phyloP scores from a whole-genome alignment of 768 basidiomycete species.

The Mycena crocata region DNA sequence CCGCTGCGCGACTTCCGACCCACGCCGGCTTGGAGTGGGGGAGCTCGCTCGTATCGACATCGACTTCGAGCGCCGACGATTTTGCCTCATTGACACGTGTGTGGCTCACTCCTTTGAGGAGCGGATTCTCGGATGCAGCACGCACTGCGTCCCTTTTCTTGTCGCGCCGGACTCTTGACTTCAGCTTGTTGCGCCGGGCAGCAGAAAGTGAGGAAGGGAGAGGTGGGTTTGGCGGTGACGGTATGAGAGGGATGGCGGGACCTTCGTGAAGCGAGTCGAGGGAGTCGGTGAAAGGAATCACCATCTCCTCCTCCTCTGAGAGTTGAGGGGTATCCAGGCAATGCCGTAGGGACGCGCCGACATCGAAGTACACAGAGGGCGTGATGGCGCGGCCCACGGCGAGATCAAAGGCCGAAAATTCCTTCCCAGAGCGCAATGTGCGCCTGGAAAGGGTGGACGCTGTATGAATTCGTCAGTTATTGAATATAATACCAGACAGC shows the following conservation, averaged over 20 bases:
- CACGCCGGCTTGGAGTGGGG: conserved; percentile 22
- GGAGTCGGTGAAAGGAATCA: not conserved
- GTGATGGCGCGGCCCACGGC: not conserved
- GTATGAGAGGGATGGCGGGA: not conserved
- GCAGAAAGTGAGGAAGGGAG: not conserved
- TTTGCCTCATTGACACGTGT: not conserved
- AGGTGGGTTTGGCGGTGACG: not conserved
- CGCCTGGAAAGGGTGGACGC: no score
- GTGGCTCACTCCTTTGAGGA: not conserved
- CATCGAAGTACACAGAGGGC: not conserved
- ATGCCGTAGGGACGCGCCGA: not conserved
- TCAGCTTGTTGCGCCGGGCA: not conserved
- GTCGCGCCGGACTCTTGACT: not conserved
- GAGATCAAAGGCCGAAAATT: not conserved
- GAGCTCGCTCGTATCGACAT: not conserved
- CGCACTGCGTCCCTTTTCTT: not conserved
- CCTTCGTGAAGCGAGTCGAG: not conserved
- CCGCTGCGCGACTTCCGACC: conserved; percentile 6
- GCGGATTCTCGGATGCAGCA: not conserved
- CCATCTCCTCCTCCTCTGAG: not conserved
- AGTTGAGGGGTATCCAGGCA: no score
- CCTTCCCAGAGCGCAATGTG: not conserved
- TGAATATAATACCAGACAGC: no score
- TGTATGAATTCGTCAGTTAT: no score
- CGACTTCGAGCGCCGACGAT: not conserved